Evolutionary conservation across 2,329 filamentous ascomycete genomes (phyloP).

Genomic region (Fusarium euwallaceae): DNA sequence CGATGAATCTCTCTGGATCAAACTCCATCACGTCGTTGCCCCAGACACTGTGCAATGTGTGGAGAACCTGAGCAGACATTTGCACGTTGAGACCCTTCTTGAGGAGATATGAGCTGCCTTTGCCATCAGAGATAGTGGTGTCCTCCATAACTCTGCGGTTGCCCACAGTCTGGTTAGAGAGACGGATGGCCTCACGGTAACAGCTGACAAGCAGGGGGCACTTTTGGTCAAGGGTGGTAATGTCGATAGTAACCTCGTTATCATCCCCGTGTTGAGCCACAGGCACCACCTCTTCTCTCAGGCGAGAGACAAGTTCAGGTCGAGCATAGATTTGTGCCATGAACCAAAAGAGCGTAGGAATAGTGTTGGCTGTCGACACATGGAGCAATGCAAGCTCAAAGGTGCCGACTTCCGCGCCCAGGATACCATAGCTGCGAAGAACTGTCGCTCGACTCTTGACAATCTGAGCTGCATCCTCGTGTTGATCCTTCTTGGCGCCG

Average conservation of each 20-base stretch:
- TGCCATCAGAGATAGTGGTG: conserved; percentile 21
- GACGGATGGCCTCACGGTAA: conserved; percentile 21
- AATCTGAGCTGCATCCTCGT: conserved; percentile 48
- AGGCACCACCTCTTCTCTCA: conserved; percentile 50
- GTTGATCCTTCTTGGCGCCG: conserved; percentile 7
- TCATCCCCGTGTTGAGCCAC: conserved; percentile 1
- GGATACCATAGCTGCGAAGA: conserved; percentile 5
- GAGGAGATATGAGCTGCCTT: conserved; percentile 28
- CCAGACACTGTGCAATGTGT: conserved; percentile 22
- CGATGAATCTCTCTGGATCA: conserved; percentile 26
- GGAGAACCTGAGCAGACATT: conserved; percentile 11
- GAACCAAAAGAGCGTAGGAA: conserved; percentile 56
- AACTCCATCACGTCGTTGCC: conserved; percentile 21
- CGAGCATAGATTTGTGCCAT: conserved; percentile 49
- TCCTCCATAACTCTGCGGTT: conserved; percentile 32
- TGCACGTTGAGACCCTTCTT: conserved; percentile 34
- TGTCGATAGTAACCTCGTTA: conserved; percentile 48
- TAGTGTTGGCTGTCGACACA: conserved; percentile 53
- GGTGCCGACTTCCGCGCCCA: conserved; percentile 10
- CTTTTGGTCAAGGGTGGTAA: conserved; percentile 50
- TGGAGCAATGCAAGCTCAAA: conserved; percentile 49
- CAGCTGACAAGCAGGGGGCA: conserved; percentile 52
- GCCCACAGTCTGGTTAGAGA: conserved; percentile 22
- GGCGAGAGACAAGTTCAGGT: conserved; percentile 43
- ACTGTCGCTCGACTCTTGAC: conserved; percentile 20